A percentile compares a stretch with the other conserved stretches of the same genome.
These are phyloP conservation scores for Hondaea fermentalgiana DNA, from an alignment of 108 stramenopile species.

Conservation along the genomic window DNA sequence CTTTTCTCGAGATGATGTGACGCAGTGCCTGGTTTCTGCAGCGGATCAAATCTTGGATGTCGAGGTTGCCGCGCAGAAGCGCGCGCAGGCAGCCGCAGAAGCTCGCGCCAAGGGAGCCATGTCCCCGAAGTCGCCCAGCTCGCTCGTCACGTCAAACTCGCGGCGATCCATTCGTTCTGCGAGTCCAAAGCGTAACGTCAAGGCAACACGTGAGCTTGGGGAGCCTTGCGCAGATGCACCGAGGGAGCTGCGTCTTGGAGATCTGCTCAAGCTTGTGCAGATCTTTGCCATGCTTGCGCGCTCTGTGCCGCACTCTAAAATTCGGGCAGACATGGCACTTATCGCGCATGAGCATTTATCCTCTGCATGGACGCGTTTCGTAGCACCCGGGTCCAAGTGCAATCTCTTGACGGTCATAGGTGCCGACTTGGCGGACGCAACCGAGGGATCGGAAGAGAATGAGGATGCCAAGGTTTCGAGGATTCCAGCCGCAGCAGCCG, in stretches of 20 bases:
- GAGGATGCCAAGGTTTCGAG: not conserved
- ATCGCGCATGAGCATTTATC: not conserved
- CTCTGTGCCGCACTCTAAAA: not conserved
- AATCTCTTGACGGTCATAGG: not conserved
- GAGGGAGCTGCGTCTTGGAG: not conserved
- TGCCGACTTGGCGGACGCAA: too few relatives aligned
- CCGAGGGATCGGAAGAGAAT: too few relatives aligned
- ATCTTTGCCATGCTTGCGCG: not conserved
- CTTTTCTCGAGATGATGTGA: not conserved
- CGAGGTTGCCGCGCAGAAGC: not conserved
- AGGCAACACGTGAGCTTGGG: not conserved
- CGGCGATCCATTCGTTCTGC: not conserved
- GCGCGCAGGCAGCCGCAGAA: not conserved
- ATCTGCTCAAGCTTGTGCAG: not conserved
- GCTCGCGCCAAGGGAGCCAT: not conserved
- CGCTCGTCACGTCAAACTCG: not conserved
- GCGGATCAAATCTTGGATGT: not conserved
- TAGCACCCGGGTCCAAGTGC: not conserved
- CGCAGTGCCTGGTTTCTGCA: not conserved
- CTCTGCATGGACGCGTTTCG: not conserved
- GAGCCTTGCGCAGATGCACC: not conserved
- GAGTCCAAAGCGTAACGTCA: not conserved
- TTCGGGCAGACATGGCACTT: not conserved
- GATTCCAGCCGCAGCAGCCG: not conserved
- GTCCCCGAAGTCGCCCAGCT: not conserved